Evolutionary conservation across 2,329 filamentous ascomycete species (phyloP).

Genomic region (Ceratocystis colombiana): DNA sequence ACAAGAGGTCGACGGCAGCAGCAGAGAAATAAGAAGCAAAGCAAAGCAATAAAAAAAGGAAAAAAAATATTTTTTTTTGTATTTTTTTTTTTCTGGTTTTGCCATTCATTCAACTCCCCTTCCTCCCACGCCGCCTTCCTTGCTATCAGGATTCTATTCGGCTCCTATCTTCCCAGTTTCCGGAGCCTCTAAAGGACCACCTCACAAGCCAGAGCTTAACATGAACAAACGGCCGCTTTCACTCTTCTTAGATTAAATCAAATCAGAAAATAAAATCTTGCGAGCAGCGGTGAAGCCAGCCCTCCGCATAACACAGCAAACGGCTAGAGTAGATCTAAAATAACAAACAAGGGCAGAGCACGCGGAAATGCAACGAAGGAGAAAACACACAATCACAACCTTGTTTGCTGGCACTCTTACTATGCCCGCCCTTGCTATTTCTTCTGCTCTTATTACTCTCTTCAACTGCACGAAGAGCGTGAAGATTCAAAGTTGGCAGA

Average conservation of each 20-base stretch:
- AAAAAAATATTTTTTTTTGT: neutral
- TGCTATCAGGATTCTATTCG: slow-evolving; percentile 5
- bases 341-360: too few relatives aligned
- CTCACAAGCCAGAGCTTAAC: neutral
- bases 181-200: slow-evolving; percentile 6
- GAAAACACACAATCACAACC: neutral
- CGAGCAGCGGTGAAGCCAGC: too few relatives aligned
- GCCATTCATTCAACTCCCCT: neutral
- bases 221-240: neutral
- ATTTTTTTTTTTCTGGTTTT: slow-evolving; percentile 2
- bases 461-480: too few relatives aligned
- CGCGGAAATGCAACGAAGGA: neutral
- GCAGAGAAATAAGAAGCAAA: neutral
- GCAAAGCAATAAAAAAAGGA: neutral
- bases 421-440: too few relatives aligned
- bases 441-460: too few relatives aligned
- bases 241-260: neutral
- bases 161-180: slow-evolving; percentile 5
- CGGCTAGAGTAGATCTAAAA: too few relatives aligned
- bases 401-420: neutral
- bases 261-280: too few relatives aligned
- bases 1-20: neutral
- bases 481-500: too few relatives aligned
- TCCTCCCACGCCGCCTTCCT: neutral
- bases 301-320: too few relatives aligned